phyloP scores from a whole-genome alignment of 257 asterid genomes.

The Plantago major region DNA sequence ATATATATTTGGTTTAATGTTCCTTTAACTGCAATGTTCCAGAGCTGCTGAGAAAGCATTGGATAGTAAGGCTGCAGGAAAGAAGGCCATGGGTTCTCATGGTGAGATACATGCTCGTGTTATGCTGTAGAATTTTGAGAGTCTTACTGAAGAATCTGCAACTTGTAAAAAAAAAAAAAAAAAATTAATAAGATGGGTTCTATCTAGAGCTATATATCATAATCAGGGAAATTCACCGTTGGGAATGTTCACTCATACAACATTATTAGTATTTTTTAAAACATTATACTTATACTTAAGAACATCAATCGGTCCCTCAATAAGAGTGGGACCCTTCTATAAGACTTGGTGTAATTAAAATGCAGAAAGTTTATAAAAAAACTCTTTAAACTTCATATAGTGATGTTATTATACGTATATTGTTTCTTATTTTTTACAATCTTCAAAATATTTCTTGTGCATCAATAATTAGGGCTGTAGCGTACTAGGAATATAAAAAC shows the following conservation, averaged over 20 bases:
- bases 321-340: too few species aligned
- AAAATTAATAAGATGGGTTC: not conserved
- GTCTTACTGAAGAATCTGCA: not conserved
- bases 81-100: conserved; percentile 58
- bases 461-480: not conserved
- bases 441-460: not conserved
- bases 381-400: too few species aligned
- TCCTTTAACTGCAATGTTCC: conserved; percentile 22
- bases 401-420: too few species aligned
- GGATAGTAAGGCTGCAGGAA: conserved; percentile 63
- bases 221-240: not conserved
- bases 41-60: conserved; percentile 68
- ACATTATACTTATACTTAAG: too few species aligned
- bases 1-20: conserved; percentile 8
- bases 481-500: not conserved
- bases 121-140: conserved; percentile 3
- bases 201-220: not conserved
- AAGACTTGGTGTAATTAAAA: too few species aligned
- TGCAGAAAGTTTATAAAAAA: too few species aligned
- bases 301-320: too few species aligned
- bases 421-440: too few species aligned
- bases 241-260: not conserved
- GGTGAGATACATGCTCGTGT: conserved; percentile 33
- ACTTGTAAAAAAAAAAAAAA: too few species aligned
- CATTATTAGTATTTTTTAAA: too few species aligned